Base-by-base conservation (phyloP, 2,329 filamentous ascomycete species). In the Laburnicola sp. region DNA sequence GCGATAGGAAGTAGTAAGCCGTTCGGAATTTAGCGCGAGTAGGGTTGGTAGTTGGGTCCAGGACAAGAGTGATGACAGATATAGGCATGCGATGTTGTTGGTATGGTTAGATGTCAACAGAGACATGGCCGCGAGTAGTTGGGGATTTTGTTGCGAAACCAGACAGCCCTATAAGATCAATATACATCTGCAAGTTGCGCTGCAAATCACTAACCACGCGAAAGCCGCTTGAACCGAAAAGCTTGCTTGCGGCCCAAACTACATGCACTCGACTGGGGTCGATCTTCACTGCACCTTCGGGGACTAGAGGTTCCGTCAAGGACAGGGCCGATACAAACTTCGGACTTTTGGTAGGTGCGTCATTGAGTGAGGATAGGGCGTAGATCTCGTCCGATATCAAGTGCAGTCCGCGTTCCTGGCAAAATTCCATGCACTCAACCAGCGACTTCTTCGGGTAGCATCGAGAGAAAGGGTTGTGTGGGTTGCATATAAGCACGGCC, bases 351-450 rank as follows among this genome's bases (percentile, higher is more conserved):
- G 34, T 30, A 3, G 52, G 46, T 2, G 40, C 35, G 6, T 22
- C 50, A 0, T 55, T 52, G 7, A 69, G 48, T 4, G 42, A 42
- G 3, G 56, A 50, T 0, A 68, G 47, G 4, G 63, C 66, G 25
- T 58, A 63, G 3, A 64, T 48, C 34, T 70, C 67, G 35, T 70
- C 67, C 7, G 51, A 63, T 11, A 70, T 64, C 2, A 69, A 40
- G 45, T 70, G 67, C 9, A 70, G 52, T 1, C 56, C 59, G 1
- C 62, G 54, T 37, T 70, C 65, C 35, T 69, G 66, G 31, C 67
- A 70, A 28, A 69, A 69, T 27, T 69, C 66, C 62, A 70, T 60
- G 35, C 65, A 59, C 23, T 68, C 67, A 1, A 68, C 56, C 3
- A 70, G 32, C 0, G 58, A 57, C 23, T 60, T 55, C 31, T 56